Percentiles rank a stretch among this genome's conserved stretches.
Evolutionary conservation across 2,329 filamentous ascomycete genomes (phyloP).

Genomic region (Fusarium sp.): DNA sequence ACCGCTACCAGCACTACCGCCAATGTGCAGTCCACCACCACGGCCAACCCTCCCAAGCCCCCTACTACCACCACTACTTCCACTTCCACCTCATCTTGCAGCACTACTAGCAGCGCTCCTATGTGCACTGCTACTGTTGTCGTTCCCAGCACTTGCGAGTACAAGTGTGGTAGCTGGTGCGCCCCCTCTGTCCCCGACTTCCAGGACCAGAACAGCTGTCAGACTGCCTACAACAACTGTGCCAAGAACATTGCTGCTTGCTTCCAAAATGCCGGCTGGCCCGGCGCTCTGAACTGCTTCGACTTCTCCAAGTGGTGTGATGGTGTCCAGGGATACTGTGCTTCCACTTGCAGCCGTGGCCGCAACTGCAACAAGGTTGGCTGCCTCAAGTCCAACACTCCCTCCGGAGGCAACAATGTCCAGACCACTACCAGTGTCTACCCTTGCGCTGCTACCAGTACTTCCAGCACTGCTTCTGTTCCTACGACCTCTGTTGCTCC

Average conservation of each 20-base stretch:
- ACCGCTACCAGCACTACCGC: constrained; percentile 54
- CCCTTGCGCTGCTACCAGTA: constrained; percentile 52
- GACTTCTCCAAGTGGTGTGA: constrained; percentile 66
- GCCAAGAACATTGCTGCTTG: constrained; percentile 65
- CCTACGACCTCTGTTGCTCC: constrained; percentile 59
- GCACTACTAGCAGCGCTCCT: constrained; percentile 57
- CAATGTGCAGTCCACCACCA: constrained; percentile 26
- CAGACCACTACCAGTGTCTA: constrained; percentile 56
- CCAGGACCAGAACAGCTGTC: constrained; percentile 60
- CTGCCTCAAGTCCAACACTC: constrained; percentile 61
- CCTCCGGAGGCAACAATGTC: constrained; percentile 54
- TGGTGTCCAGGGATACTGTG: constrained; percentile 63
- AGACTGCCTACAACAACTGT: constrained; percentile 61
- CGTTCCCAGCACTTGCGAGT: constrained; percentile 66
- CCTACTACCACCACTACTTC: constrained; percentile 39
- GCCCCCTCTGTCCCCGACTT: constrained; percentile 65
- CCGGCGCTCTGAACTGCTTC: constrained; percentile 65
- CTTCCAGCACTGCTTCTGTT: constrained; percentile 52
- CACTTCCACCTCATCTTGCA: constrained; percentile 48
- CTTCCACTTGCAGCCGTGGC: constrained; percentile 52
- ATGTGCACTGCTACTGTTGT: constrained; percentile 65
- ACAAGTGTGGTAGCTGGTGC: constrained; percentile 70
- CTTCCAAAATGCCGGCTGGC: constrained; percentile 67
- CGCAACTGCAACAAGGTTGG: constrained; percentile 59
- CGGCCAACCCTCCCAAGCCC: constrained; percentile 23